Base-by-base conservation (phyloP, 305 asterid genomes). In the Salvia sclarea region DNA sequence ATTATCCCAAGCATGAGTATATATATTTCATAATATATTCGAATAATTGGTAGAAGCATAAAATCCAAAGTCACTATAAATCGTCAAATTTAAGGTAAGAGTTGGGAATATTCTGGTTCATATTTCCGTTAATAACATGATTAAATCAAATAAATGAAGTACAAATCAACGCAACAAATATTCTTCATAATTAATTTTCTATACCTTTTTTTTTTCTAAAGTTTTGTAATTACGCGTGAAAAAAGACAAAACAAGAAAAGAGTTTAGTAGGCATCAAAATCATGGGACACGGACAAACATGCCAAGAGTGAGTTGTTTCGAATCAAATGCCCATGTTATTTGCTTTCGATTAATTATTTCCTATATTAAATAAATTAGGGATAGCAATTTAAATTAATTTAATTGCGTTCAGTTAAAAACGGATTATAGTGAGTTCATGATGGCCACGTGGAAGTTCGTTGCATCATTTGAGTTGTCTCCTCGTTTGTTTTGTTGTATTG, bases 391-490 rank as follows among this genome's bases (percentile, higher is more conserved):
- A n/a, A 55, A 62, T 55, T 55, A 56, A 49, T 44, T 16, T 25
- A 22, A 43, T 13, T 8, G 47, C 18, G 5, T 31, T 33, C 48
- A 17, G 67, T 57, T 44, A 64, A 41, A 30, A 68, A 52, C 72
- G 55, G 66, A 52, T 75, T 69, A 5, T 35, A 52, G 2, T 64
- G 57, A 68, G 61, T 63, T 77, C 66, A 73, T 78, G 77, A 75
- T 71, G 38, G 71, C 64, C 80, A 78, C 81, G 70, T 76, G 91
- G 88, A 74, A 67, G 71, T 22, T 62, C 22, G 70, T 53, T 69
- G 64, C 75, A 63, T 21, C 45, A 47, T 28, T 62, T 76, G n/a
- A 57, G 71, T 38, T 71, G 77, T 74, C 68, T 77, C 69, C 61
- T 62, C 69, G 72, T 64, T 17, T 73, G 60, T 58, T 62, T 62